These are phyloP conservation scores for Tylopilus rubrobrunneus DNA, from an alignment of 768 basidiomycete species.

Conservation along the genomic window DNA sequence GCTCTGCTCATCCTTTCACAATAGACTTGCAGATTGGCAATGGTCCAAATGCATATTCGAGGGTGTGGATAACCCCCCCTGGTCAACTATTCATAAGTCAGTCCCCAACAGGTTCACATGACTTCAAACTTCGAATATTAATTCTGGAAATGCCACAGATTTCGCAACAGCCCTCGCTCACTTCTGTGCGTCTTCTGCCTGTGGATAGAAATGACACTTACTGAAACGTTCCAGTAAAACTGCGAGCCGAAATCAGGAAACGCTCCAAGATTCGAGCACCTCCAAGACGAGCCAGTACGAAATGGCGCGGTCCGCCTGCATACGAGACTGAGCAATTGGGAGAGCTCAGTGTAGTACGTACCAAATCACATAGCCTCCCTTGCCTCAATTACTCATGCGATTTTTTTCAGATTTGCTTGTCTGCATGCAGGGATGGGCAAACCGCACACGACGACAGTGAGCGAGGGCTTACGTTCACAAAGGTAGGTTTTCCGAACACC, in stretches of 20 bases:
- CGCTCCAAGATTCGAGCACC: not conserved
- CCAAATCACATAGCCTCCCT: not conserved
- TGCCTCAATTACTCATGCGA: not conserved
- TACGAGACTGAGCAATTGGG: slow-evolving; percentile 5
- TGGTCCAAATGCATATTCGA: slow-evolving; percentile 14
- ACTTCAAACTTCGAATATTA: not conserved
- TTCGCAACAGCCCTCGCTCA: not conserved
- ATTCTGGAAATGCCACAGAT: slow-evolving; percentile 1
- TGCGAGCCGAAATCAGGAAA: not conserved
- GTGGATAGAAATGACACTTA: not conserved
- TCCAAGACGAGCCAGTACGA: slow-evolving; percentile 7
- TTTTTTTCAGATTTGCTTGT: slow-evolving; percentile 20
- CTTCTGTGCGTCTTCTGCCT: slow-evolving; percentile 9
- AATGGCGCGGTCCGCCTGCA: slow-evolving; percentile 2
- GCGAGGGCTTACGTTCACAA: slow-evolving; percentile 21
- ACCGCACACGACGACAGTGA: slow-evolving; percentile 21
- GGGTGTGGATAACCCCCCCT: slow-evolving; percentile 11
- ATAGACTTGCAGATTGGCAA: slow-evolving; percentile 18
- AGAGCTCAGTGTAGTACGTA: slow-evolving; percentile 19
- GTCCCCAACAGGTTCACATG: not conserved
- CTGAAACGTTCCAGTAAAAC: slow-evolving; percentile 1
- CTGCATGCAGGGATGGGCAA: slow-evolving; percentile 26
- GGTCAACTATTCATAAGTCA: slow-evolving; percentile 17
- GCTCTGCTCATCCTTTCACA: not conserved
- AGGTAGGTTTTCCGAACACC: slow-evolving; percentile 10